Evolutionary conservation across 1,284 basidiomycete species (phyloP), one percentile per base, ranked within the genome.

Genomic region (Phellopilus nigrolimitatus): DNA sequence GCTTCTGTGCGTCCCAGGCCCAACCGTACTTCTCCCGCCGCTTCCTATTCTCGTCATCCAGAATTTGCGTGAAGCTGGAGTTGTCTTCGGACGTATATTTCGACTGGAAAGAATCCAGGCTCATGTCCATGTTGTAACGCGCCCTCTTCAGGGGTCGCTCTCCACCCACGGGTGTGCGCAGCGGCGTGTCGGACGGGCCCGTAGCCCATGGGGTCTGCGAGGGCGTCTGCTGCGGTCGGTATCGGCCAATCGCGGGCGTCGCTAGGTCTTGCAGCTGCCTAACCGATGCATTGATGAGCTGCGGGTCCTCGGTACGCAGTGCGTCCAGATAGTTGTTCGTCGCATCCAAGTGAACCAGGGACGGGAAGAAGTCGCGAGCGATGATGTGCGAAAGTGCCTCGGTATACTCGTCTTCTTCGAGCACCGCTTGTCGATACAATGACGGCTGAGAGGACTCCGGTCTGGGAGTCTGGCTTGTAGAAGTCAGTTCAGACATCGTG

Each of bases 401-500:
- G 1, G 92, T 95, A 66, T 99, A 99, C 62, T 93, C 91, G 60
- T 98, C 94, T 72, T 99, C 95, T 51, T 91, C 88, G n/a, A 91
- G 78, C n/a, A 91, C 73, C 5, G 74, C 62, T 62, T 91, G 88
- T 17, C 72, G 69, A 62, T 86, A 84, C 47, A 91, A 70, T 49
- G 72, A 62, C 4, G 66, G 62, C 28, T 54, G 38, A 31, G 8
- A n/a, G 27, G 53, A 40, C 8, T 4, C 19, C 12, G 21, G 7
- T 10, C 43, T 37, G 13, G 48, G 31, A 19, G 43, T 40, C n/a
- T 34, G 21, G 15, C 25, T 19, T 25, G 43, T 46, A 3, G 9
- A 34, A 9, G 49, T 15, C n/a, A 53, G 33, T 30, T 48, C 38
- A n/a, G 36, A 42, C 49, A 55, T 51, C 21, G 28, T 40, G 9